Conservation (phyloP, 441 rosid species). For the Cnidoscolus chayamansa region DNA sequence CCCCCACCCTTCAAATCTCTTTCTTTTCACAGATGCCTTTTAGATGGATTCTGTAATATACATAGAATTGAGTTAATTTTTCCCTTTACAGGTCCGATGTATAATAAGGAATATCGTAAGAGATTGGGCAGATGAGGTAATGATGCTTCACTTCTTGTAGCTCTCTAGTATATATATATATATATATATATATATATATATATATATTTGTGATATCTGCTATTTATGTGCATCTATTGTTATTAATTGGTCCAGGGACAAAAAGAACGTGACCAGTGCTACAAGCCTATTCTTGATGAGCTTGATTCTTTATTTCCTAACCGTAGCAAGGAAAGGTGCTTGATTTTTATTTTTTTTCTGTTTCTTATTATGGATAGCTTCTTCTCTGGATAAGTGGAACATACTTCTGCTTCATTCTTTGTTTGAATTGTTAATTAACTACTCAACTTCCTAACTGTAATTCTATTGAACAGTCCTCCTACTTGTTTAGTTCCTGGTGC, state of each 20-base stretch:
- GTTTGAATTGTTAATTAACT: neutral
- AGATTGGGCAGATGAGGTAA: constrained; percentile 99
- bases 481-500: constrained; percentile 98
- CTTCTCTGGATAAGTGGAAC: neutral
- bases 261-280: constrained; percentile 87
- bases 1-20: neutral
- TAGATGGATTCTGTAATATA: neutral
- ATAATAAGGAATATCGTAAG: constrained; percentile 91
- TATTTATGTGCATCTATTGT: constrained; percentile 2
- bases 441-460: constrained; percentile 14
- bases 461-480: constrained; percentile 61
- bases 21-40: neutral
- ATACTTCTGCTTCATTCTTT: constrained; percentile 12
- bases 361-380: constrained; percentile 10
- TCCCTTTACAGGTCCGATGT: constrained; percentile 75
- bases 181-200: too few species aligned
- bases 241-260: constrained; percentile 51
- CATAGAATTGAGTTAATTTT: neutral
- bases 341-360: constrained; percentile 2
- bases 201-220: constrained; percentile 11
- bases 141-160: constrained; percentile 11
- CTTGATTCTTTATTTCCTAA: constrained; percentile 77
- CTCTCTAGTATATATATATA: neutral
- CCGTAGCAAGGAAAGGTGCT: constrained; percentile 65
- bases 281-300: constrained; percentile 89